These are phyloP conservation scores for Fusarium sambucinum DNA, from an alignment of 2,329 filamentous ascomycete species.

Conservation along the genomic window DNA sequence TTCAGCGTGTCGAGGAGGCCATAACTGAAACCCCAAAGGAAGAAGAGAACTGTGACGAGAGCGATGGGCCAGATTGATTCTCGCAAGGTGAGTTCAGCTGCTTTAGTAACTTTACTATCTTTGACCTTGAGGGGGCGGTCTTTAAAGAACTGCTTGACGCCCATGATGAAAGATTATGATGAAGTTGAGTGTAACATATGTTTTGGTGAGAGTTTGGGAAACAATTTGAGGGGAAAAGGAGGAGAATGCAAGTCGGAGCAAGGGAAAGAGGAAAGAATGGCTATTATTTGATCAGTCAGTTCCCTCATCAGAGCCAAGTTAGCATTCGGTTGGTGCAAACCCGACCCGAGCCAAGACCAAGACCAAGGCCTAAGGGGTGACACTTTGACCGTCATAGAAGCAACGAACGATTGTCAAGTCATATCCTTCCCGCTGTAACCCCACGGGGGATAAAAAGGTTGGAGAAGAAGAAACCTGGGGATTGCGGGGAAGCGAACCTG, in stretches of 20 bases:
- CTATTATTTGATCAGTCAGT: conserved; percentile 16
- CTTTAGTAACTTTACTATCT: conserved; percentile 57
- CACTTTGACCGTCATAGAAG: conserved; percentile 23
- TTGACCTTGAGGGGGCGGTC: conserved; percentile 60
- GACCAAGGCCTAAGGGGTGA: not conserved
- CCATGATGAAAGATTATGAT: conserved; percentile 51
- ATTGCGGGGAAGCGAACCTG: conserved; percentile 30
- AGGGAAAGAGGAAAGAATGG: not conserved
- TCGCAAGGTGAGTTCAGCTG: conserved; percentile 70
- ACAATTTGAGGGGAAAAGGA: not conserved
- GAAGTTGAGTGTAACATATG: not conserved
- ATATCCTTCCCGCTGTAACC: conserved; percentile 15
- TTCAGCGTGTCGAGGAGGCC: conserved; percentile 63
- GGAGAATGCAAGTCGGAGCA: not conserved
- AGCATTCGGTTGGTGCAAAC: conserved; percentile 27
- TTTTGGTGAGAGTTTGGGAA: not conserved
- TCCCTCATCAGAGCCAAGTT: not conserved
- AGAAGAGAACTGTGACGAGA: conserved; percentile 64
- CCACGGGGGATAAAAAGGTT: conserved; percentile 31
- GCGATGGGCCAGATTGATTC: conserved; percentile 75
- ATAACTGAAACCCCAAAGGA: conserved; percentile 62
- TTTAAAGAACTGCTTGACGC: conserved; percentile 59
- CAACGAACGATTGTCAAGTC: not conserved
- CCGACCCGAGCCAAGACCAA: conserved; percentile 29
- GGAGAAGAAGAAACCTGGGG: conserved; percentile 42